Base-by-base conservation (phyloP, 1,284 basidiomycete species). In the Marasmius tenuissimus region DNA sequence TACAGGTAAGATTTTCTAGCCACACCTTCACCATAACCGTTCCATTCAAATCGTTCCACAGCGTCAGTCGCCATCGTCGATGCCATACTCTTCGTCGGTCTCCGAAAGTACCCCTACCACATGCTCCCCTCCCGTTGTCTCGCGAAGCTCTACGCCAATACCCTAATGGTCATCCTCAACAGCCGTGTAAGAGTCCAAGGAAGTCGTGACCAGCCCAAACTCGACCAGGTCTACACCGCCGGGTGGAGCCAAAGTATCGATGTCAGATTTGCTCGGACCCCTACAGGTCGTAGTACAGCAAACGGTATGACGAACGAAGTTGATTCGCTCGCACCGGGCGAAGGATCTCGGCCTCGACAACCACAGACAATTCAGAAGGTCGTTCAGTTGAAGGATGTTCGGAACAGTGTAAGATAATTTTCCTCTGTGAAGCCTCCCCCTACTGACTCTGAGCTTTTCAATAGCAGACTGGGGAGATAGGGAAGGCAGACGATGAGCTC, bases 81-180 rank as follows among this genome's bases (percentile, higher is more conserved):
- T 18, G 40, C 20, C 8, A 34, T 58, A 4, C 42, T 58, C 40
- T 58, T 58, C 57, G 33, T 58, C 20, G 27, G 27, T 11, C 27
- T 58, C 27, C 42, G 49, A 58, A 58, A 48, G 33, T 58, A 58
- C 45, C 57, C 57, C 18, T 58, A 34, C 45, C 45, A 58, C n/a
- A 58, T 48, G 34, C 7, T 58, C 45, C 57, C 57, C 16, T 45
- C 57, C 27, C 40, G 57, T 12, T 58, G 57, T 39, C 35, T 59
- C 6, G 58, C 47, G 3, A 59, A 59, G 35, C 47, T 59, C 2
- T 59, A 59, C 49, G 16, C 58, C 47, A 59, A 59, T 22, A 59
- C 34, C 7, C n/a, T 59, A 1, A 53, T 59, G 49, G 50, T 52
- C 35, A 59, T 59, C 5, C 49, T 59, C 6, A 59, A 59, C 49